Conservation (phyloP, 2,329 filamentous ascomycete genomes). For the Ophiocordyceps robertsii region DNA sequence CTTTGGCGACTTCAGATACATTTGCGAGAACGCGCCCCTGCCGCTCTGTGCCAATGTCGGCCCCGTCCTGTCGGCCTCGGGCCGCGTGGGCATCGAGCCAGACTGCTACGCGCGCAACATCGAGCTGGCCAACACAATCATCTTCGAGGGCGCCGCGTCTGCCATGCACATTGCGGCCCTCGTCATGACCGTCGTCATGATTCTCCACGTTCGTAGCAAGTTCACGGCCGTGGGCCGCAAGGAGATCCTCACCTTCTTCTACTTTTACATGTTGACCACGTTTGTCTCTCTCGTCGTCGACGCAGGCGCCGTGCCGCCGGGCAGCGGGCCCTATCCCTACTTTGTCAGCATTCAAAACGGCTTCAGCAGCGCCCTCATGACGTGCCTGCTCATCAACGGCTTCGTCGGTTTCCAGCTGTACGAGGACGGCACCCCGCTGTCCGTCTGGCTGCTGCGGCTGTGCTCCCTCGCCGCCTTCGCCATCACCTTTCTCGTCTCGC, state of each 20-base stretch:
- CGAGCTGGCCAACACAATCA: slow-evolving; percentile 94
- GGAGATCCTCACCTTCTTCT: slow-evolving; percentile 83
- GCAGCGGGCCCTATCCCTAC: slow-evolving; percentile 71
- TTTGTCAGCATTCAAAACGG: slow-evolving; percentile 83
- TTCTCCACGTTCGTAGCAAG: slow-evolving; percentile 90
- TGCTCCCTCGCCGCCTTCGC: slow-evolving; percentile 71
- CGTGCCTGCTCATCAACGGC: slow-evolving; percentile 86
- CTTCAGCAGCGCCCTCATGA: slow-evolving; percentile 71
- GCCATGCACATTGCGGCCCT: slow-evolving; percentile 87
- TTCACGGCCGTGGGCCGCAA: slow-evolving; percentile 85
- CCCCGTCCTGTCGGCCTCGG: slow-evolving; percentile 52
- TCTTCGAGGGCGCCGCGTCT: slow-evolving; percentile 84
- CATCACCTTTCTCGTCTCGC: slow-evolving; percentile 73
- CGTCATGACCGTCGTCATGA: slow-evolving; percentile 92
- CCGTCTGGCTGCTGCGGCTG: slow-evolving; percentile 80
- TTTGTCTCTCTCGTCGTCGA: slow-evolving; percentile 83
- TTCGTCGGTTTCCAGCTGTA: slow-evolving; percentile 98
- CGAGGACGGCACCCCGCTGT: slow-evolving; percentile 87
- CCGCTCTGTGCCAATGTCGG: slow-evolving; percentile 83
- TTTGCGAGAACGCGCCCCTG: slow-evolving; percentile 75
- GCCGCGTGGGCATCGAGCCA: slow-evolving; percentile 67
- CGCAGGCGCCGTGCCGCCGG: slow-evolving; percentile 79
- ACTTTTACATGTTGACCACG: slow-evolving; percentile 84
- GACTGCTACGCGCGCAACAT: slow-evolving; percentile 91
- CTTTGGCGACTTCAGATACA: slow-evolving; percentile 79